Base-by-base conservation (phyloP, 192 early-diverging fungal genomes). In the Coemansia sp. region DNA sequence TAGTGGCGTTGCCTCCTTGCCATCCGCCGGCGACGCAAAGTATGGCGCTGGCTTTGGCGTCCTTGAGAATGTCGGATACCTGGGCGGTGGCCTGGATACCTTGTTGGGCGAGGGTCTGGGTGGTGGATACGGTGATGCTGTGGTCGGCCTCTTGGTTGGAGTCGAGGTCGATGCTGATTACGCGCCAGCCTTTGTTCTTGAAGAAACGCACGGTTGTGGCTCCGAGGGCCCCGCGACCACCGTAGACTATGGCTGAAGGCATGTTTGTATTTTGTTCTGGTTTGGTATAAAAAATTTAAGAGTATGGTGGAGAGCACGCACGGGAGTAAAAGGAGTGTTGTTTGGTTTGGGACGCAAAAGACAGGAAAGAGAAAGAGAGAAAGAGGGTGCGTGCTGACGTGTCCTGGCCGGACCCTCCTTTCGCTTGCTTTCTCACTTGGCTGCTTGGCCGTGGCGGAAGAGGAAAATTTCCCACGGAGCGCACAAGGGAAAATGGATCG, bases 11-110 rank as follows among this genome's bases (percentile, higher is more conserved):
- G 13, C 95, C 95, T 26, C 92, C 93, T 36, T 87, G 88, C 91
- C 93, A 98, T 5, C 95, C 95, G 43, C 95, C 95, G 28, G 95
- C 95, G 11, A 92, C 92, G 58, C 90, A 94, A 23, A 98, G 58
- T 38, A 98, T 78, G 2, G 89, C 93, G 47, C 88, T 86, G 9
- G 88, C 67, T 55, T 90, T 87, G 18, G 30, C 20, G 14, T 37
- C 60, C 4, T 45, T 50, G 18, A 83, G 54, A 28, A 64, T 14
- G 9, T 26, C 51, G 13, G 41, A 44, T 4, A 83, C 42, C n/a
- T 72, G 53, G n/a, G 60, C 39, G 7, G 74, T 23, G 10, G 87
- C 83, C 17, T 80, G 64, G 8, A 78, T 53, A 13, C 85, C 85
- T 35, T 89, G 84, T n/a, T 69, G 73, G 27, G 79, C 55, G 27